Conservation (phyloP, 140 eudicot genomes). For the Cichorium intybus region DNA sequence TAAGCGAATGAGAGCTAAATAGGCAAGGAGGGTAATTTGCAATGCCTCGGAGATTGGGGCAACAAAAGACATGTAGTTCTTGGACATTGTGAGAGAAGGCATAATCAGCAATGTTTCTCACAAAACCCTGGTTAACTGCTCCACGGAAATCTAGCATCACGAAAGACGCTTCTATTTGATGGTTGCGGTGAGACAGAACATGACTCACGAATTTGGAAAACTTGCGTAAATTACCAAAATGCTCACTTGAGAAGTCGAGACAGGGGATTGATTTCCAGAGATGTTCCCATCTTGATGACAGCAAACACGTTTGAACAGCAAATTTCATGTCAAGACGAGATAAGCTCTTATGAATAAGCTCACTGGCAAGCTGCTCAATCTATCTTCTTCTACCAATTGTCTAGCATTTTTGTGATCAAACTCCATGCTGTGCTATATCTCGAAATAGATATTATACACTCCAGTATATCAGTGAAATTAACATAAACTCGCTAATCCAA, state of each 20-base stretch:
- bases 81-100: conserved; percentile 4
- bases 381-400: neutral
- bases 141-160: neutral
- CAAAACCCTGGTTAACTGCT: neutral
- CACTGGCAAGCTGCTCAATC: conserved; percentile 18
- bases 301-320: neutral
- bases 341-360: conserved; percentile 1
- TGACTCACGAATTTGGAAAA: conserved; percentile 2
- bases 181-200: conserved; percentile 1
- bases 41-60: neutral
- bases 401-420: neutral
- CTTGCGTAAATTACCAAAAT: neutral
- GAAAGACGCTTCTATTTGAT: conserved; percentile 3
- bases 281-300: conserved; percentile 7
- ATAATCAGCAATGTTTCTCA: neutral
- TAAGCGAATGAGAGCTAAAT: conserved; percentile 2
- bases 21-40: conserved; percentile 12
- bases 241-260: neutral
- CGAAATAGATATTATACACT: no score
- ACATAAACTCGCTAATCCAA: no score
- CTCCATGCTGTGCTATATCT: neutral
- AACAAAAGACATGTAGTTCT: neutral
- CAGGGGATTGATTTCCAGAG: neutral
- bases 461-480: no score
- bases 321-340: neutral